These are phyloP conservation scores for Cyberlindnera maritima DNA, from an alignment of 805 yeast genomes.

Conservation along the genomic window DNA sequence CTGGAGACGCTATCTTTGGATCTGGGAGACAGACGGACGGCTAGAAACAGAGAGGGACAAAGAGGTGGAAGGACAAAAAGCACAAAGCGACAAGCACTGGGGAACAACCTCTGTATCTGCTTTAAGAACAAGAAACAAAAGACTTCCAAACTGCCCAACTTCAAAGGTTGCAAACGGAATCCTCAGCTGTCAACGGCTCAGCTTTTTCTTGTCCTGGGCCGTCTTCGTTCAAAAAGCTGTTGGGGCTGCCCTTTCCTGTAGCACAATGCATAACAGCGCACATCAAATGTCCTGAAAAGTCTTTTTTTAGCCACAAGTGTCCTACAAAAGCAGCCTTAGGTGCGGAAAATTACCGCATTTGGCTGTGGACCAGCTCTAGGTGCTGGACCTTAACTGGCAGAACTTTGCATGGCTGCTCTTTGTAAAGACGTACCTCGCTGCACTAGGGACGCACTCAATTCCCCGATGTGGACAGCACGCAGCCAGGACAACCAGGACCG, in stretches of 20 bases:
- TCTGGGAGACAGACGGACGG: slow-evolving; percentile 5
- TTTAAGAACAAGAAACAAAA: too few species aligned
- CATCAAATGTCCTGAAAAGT: neutral
- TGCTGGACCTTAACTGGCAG: neutral
- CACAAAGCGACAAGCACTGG: too few species aligned
- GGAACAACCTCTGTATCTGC: too few species aligned
- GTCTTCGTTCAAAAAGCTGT: neutral
- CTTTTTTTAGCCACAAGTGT: neutral
- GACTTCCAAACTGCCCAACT: too few species aligned
- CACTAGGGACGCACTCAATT: neutral
- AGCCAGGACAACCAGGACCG: neutral
- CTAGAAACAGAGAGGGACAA: neutral
- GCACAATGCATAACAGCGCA: too few species aligned
- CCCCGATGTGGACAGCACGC: neutral
- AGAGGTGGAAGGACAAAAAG: too few species aligned
- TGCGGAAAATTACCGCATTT: neutral
- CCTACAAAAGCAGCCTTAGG: neutral
- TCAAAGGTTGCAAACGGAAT: too few species aligned
- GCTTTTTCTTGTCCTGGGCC: neutral
- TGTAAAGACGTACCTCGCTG: neutral
- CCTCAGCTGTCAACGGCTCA: neutral
- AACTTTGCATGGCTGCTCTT: neutral
- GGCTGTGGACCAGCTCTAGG: neutral
- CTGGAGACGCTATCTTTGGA: slow-evolving; percentile 3
- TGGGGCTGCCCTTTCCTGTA: too few species aligned